These are phyloP conservation scores for Pleurotus cornucopiae DNA, from an alignment of 768 basidiomycete species.

Conservation along the genomic window DNA sequence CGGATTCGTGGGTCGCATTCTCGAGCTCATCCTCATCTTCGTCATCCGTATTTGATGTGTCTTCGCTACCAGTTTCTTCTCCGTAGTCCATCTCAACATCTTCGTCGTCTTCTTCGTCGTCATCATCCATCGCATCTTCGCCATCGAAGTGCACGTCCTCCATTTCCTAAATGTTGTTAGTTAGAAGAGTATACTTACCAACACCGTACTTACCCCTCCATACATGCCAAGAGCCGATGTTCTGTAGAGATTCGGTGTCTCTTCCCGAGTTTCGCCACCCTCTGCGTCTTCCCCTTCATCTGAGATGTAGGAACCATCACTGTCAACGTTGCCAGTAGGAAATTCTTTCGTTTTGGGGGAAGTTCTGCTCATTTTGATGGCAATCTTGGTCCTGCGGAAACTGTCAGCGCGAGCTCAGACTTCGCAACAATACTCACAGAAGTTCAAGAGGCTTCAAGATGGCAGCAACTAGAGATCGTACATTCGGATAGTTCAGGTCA, in stretches of 20 bases:
- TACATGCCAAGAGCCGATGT: conserved; percentile 97
- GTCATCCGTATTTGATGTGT: conserved; percentile 73
- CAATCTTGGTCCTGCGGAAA: conserved; percentile 75
- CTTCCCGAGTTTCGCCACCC: conserved; percentile 58
- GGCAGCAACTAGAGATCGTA: conserved; percentile 80
- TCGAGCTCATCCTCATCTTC: conserved; percentile 62
- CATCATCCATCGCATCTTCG: conserved; percentile 79
- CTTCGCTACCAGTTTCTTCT: conserved; percentile 79
- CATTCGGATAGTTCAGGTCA: conserved; percentile 93
- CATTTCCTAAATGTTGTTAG: conserved; percentile 59
- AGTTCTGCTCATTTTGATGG: conserved; percentile 95
- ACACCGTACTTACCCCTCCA: conserved; percentile 61
- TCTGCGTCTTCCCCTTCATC: conserved; percentile 57
- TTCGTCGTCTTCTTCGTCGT: conserved; percentile 75
- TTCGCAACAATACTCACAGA: conserved; percentile 50
- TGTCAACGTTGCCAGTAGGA: conserved; percentile 44
- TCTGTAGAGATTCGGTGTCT: conserved; percentile 91
- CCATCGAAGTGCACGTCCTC: conserved; percentile 67
- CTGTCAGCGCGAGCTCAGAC: conserved; percentile 11
- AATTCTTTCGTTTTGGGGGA: conserved; percentile 62
- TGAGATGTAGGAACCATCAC: conserved; percentile 39
- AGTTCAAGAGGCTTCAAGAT: conserved; percentile 87
- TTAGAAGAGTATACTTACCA: conserved; percentile 10
- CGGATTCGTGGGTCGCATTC: conserved; percentile 52
- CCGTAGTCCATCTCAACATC: conserved; percentile 88